Conservation (phyloP, 495 filamentous ascomycete species). For the Lentithecium fluviatile region DNA sequence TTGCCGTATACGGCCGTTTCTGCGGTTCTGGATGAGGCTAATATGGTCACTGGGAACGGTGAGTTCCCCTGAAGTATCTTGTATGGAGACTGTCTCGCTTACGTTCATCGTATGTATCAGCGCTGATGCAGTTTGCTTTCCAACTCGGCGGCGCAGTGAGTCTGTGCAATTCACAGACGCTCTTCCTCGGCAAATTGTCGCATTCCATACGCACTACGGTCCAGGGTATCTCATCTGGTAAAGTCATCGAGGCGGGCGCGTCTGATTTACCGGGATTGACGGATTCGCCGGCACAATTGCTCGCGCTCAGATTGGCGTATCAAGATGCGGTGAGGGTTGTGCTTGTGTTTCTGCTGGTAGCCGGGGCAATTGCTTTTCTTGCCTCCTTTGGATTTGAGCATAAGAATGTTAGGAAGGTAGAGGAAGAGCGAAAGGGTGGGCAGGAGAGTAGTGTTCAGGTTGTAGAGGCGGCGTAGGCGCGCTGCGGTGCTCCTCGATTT, state of each 20-base stretch:
- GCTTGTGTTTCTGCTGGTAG: neutral
- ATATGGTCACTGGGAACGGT: conserved; percentile 14
- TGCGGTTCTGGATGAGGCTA: conserved; percentile 7
- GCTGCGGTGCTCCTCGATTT: too few relatives aligned
- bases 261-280: neutral
- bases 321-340: neutral
- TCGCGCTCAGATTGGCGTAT: conserved; percentile 5
- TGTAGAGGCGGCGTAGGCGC: too few relatives aligned
- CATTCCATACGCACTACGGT: neutral
- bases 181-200: conserved; percentile 5
- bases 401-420: conserved; percentile 12
- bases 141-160: conserved; percentile 14
- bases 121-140: conserved; percentile 15
- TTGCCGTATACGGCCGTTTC: conserved; percentile 17
- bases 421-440: neutral
- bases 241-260: conserved; percentile 11
- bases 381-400: conserved; percentile 17
- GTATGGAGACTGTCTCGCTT: neutral
- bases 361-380: conserved; percentile 2
- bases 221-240: neutral
- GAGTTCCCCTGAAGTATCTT: neutral
- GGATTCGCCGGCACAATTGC: neutral
- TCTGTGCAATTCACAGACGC: conserved; percentile 6
- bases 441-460: too few relatives aligned
- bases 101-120: neutral